Evolutionary conservation across 306 rosid species (phyloP), one percentile per base, ranked within the genome.

Genomic region (Boehmeria nivea): DNA sequence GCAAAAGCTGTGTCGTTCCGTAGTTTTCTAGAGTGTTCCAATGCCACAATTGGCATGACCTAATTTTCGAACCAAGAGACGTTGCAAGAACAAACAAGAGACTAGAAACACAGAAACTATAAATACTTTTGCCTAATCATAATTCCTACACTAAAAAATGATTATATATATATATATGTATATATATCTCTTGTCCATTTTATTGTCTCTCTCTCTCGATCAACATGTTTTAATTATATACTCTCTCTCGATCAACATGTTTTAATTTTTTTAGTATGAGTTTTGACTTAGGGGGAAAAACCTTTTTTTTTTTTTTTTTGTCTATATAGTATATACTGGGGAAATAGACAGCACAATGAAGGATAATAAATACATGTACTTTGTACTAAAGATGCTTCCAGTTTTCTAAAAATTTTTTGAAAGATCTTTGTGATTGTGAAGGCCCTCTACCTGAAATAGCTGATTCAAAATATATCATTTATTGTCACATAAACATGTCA

Each of bases 331-430:
- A 16, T 54, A 10, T 34, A 22, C 25, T 54, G 43, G 25, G 18
- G 19, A 57, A 57, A 43, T 25, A 15, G 63, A 58, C 63, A 58
- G 33, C 21, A 42, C 24, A 42, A 58, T 12, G 2, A 26, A 40
- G 36, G 37, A n/a, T 43, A 43, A 43, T 58, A 56, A 56, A 21
- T 39, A 38, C 34, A 0, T 13, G 61, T 56, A 38, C 39, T 16
- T 16, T 25, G 40, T 10, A 40, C 39, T 16, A 58, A 26, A 24
- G 51, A 58, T 43, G 50, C 51, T 43, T 43, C 63, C 24, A 16
- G 12, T 39, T 56, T 56, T 14, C 22, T 39, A 40, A 18, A 36
- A 19, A 17, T 18, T 6, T 52, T 34, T 13, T 11, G 23, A 56
- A 37, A 37, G 33, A 20, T n/a, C n/a, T n/a, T n/a, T n/a, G 13